Percentiles rank a stretch among this genome's conserved stretches.
Evolutionary conservation across 2,329 filamentous ascomycete species (phyloP).

Genomic region (Curvularia sp.): DNA sequence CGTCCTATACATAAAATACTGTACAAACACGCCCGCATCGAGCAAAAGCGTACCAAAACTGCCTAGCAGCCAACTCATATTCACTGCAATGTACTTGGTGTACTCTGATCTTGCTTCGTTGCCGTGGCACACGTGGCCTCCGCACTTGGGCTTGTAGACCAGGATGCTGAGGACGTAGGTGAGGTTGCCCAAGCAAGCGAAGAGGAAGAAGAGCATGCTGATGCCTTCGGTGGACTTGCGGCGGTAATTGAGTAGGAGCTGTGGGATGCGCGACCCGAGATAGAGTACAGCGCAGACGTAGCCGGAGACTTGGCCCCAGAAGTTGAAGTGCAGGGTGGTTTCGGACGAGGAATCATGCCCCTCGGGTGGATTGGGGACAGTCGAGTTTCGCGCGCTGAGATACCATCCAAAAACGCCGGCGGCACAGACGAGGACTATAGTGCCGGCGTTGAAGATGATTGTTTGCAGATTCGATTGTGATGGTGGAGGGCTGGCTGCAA

Average conservation of each 20-base stretch:
- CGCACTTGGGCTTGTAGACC: constrained; percentile 81
- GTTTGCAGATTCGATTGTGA: constrained; percentile 60
- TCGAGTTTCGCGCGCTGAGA: constrained; percentile 59
- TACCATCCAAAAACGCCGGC: constrained; percentile 89
- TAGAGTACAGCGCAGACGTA: constrained; percentile 91
- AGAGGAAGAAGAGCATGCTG: constrained; percentile 93
- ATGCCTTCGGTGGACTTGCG: constrained; percentile 94
- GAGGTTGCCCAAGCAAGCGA: constrained; percentile 93
- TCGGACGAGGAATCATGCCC: constrained; percentile 33
- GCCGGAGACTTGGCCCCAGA: constrained; percentile 87
- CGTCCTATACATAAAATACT: constrained; percentile 84
- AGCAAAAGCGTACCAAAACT: constrained; percentile 86
- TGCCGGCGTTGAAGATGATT: constrained; percentile 74
- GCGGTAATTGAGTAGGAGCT: constrained; percentile 89
- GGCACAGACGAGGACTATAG: constrained; percentile 80
- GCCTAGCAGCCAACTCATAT: constrained; percentile 87
- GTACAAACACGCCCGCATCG: constrained; percentile 85
- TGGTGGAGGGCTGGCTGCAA: constrained; percentile 53
- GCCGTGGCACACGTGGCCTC: constrained; percentile 60
- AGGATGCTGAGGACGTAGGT: constrained; percentile 93
- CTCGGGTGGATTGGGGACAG: constrained; percentile 44
- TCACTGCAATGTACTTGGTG: constrained; percentile 83
- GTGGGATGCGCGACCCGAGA: constrained; percentile 86
- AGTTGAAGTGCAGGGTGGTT: constrained; percentile 69
- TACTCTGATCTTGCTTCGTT: constrained; percentile 75